These are phyloP conservation scores for Teunomyces atbi DNA, from an alignment of 805 yeast genomes.

Conservation along the genomic window DNA sequence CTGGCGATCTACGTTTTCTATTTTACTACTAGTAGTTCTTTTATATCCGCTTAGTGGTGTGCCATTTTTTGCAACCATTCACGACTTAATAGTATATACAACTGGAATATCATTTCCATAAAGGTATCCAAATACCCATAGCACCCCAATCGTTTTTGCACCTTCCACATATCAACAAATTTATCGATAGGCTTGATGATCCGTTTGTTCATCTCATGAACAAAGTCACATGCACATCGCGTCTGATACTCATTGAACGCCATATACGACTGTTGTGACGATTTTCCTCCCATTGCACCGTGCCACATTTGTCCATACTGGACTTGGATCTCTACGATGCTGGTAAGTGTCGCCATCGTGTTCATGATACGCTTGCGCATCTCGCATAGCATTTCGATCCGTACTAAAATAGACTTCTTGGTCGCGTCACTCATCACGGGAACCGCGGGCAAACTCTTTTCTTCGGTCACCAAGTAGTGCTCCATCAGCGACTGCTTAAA, in stretches of 20 bases:
- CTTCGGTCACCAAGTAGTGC: neutral
- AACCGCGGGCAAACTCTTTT: slow-evolving; percentile 1
- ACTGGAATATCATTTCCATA: slow-evolving; percentile 4
- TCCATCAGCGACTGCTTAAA: neutral
- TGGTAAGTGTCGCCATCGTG: neutral
- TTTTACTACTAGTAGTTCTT: neutral
- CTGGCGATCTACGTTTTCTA: no score
- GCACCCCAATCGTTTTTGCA: neutral
- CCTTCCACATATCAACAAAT: neutral
- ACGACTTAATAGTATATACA: neutral
- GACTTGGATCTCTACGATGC: neutral
- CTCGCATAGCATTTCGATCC: neutral
- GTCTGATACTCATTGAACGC: neutral
- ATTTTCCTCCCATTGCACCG: neutral
- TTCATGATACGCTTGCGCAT: neutral
- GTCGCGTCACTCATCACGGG: neutral
- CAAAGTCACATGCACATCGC: slow-evolving; percentile 3
- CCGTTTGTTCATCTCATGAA: neutral
- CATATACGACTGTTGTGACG: neutral
- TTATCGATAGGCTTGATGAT: neutral
- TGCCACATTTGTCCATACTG: neutral
- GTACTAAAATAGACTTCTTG: neutral
- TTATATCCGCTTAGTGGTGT: neutral
- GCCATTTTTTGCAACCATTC: slow-evolving; percentile 4
- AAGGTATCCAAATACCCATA: slow-evolving; percentile 7